These are phyloP conservation scores for Sindora glabra DNA, from an alignment of 306 rosid genomes.

Conservation along the genomic window DNA sequence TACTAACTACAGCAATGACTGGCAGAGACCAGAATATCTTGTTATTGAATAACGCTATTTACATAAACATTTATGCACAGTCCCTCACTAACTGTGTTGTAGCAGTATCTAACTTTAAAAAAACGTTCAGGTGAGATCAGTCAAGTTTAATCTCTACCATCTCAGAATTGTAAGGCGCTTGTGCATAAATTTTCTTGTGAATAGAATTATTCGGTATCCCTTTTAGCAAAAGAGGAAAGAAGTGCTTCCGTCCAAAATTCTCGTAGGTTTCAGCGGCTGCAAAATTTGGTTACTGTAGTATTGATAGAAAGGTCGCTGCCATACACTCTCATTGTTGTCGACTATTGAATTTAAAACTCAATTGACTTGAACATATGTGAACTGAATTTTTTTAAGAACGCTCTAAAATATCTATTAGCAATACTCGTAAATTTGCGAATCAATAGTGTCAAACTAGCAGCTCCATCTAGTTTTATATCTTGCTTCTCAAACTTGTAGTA, in stretches of 20 bases:
- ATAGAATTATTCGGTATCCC: too few species aligned
- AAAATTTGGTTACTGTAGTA: neutral
- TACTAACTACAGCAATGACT: neutral
- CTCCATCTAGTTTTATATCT: neutral
- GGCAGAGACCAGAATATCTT: neutral
- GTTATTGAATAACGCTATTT: too few species aligned
- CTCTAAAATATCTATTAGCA: neutral
- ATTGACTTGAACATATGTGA: neutral
- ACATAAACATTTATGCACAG: too few species aligned
- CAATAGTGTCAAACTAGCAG: neutral
- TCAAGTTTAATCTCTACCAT: too few species aligned
- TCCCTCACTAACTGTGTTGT: too few species aligned
- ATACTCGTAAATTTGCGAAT: neutral
- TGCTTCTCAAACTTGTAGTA: too few species aligned
- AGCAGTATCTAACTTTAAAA: too few species aligned
- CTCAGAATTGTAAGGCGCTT: too few species aligned
- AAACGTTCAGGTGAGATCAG: too few species aligned
- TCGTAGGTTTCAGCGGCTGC: neutral
- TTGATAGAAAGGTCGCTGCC: neutral
- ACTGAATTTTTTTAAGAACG: neutral
- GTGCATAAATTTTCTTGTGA: too few species aligned
- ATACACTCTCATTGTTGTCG: neutral
- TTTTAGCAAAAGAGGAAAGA: too few species aligned
- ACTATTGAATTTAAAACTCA: neutral
- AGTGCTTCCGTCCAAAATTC: slow-evolving; percentile 3